Evolutionary conservation across 768 basidiomycete genomes (phyloP), one percentile per base, ranked within the genome.

Genomic region (Flagelloscypha sp.): DNA sequence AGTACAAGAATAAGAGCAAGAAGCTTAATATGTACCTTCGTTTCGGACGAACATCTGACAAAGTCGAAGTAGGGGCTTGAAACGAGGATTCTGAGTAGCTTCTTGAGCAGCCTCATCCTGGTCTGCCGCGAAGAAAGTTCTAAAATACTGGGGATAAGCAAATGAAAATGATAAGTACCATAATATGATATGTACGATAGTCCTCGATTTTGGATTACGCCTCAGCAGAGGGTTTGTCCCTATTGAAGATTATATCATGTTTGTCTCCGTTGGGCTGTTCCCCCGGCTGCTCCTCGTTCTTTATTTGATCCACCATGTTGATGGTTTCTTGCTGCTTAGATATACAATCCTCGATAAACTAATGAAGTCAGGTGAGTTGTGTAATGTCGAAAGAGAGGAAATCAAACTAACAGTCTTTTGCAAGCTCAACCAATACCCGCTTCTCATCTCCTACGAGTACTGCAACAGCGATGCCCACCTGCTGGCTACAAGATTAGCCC

Each of bases 1-100:
- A n/a, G n/a, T n/a, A n/a, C n/a, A n/a, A n/a, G n/a, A n/a, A n/a
- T n/a, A n/a, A n/a, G n/a, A n/a, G n/a, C n/a, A n/a, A n/a, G n/a
- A n/a, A n/a, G n/a, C n/a, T n/a, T n/a, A n/a, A n/a, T n/a, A n/a
- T n/a, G n/a, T 12, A 12, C 89, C 74, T 52, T 87, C 77, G 36
- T 76, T 70, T 8, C 69, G 56, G 30, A 80, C 65, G 42, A 63
- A 65, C 55, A 93, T 93, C 24, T 78, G 75, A 15, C 80, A 63
- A 6, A 98, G 63, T 23, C 83, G 78, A 56, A 95, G 83, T 42
- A 98, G 57, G 18, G 98, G 72, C 53, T 90, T 92, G 42, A 97
- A 63, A 37, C 80, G 70, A 8, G 77, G 65, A 48, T 95, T 78
- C 49, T 75, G 82, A 19, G 80, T 82, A 2, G 81, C 83, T 0